Evolutionary conservation across 257 asterid species (phyloP), one percentile per base, ranked within the genome.

Genomic region (Salvia splendens): DNA sequence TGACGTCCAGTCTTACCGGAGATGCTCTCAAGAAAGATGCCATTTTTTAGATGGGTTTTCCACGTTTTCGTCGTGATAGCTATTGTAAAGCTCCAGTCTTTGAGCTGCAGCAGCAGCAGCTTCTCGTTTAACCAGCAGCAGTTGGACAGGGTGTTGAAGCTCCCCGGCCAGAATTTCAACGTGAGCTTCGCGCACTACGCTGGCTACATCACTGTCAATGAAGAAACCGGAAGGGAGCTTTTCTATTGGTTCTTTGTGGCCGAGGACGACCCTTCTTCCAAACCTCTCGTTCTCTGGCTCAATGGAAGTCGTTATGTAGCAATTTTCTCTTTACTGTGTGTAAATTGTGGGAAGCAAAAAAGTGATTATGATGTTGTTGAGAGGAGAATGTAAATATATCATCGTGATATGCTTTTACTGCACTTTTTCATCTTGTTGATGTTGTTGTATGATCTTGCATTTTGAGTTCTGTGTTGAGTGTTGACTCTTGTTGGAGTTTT

Each of bases 171-270:
- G 74, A 78, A 68, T 71, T 93, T 93, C 62, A 71, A 86, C 69
- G 95, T 93, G 45, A 83, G 82, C 64, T 93, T 90, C 74, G 90
- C 80, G 6, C 91, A 85, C 65, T 93, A 86, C 72, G 64, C 99
- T 49, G 96, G 99, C 3, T 81, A 81, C 68, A 88, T 88, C 5
- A 86, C 84, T 48, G 97, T 90, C n/a, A 84, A 88, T 16, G 20
- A 84, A 70, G 82, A 86, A 41, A 77, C 82, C 75, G 97, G 89
- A 51, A 85, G 96, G 69, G 75, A 88, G 1, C 75, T 89, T 0
- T 93, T 93, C 73, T 93, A 93, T 41, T 90, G 99, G 97, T 88
- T 93, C 87, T 88, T 93, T 75, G 99, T 90, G 76, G 91, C 97
- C 68, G 86, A 78, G 8, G 92, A 88, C 43, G 89, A 90, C 63